These are phyloP conservation scores for Lentinula novae-zelandiae DNA, from an alignment of 1,284 basidiomycete genomes.

Conservation along the genomic window DNA sequence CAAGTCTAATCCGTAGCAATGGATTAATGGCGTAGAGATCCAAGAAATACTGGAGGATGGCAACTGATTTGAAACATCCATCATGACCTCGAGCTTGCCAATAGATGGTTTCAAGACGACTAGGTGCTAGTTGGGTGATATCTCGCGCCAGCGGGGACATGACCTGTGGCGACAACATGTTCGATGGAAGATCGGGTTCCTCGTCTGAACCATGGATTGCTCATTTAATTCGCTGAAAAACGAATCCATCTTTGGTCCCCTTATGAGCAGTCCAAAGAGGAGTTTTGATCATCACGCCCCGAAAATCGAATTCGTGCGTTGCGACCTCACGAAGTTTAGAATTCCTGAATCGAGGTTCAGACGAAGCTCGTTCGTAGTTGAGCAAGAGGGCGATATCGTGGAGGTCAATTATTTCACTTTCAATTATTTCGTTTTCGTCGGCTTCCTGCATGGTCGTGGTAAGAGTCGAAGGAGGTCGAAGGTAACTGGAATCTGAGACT, in stretches of 20 bases:
- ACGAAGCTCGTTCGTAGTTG: conserved; percentile 26
- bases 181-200: conserved; percentile 24
- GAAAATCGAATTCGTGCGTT: conserved; percentile 11
- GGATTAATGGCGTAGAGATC: conserved; percentile 21
- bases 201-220: background rate
- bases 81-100: conserved; percentile 28
- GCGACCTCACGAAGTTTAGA: conserved; percentile 25
- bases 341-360: conserved; percentile 26
- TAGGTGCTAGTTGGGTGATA: conserved; percentile 14
- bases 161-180: conserved; percentile 21
- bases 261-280: conserved; percentile 9
- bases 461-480: no score
- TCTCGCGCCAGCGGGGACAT: conserved; percentile 6
- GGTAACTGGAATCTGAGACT: no score
- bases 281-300: conserved; percentile 14
- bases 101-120: conserved; percentile 26
- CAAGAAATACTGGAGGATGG: conserved; percentile 27
- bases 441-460: background rate
- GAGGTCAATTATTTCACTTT: conserved; percentile 16
- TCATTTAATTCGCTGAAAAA: conserved; percentile 21
- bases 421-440: conserved; percentile 8
- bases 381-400: conserved; percentile 20
- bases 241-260: conserved; percentile 21
- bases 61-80: conserved; percentile 23
- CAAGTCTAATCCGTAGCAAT: conserved; percentile 22